Conservation (phyloP, 306 rosid genomes). For the Trifolium subterraneum region DNA sequence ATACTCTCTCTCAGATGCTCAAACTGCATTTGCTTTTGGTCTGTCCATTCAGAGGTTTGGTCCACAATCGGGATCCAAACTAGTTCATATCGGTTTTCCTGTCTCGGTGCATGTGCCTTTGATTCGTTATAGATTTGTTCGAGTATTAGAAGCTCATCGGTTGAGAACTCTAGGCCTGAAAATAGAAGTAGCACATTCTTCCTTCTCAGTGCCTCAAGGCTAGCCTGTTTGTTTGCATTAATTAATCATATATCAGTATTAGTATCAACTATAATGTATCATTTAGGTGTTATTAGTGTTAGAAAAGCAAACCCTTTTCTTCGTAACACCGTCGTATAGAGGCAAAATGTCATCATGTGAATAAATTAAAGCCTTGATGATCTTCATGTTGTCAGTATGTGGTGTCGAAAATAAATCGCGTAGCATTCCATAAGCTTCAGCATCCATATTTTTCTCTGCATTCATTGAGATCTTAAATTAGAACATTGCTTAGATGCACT, state of each 20-base stretch:
- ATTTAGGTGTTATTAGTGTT: not conserved
- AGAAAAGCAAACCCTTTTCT: slow-evolving; percentile 58
- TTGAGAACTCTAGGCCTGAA: slow-evolving; percentile 61
- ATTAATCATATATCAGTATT: not conserved
- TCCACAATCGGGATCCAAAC: slow-evolving; percentile 69
- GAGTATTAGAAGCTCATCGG: slow-evolving; percentile 61
- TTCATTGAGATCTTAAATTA: slow-evolving; percentile 20
- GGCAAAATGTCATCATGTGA: slow-evolving; percentile 60
- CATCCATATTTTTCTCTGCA: slow-evolving; percentile 57
- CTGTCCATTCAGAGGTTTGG: slow-evolving; percentile 46
- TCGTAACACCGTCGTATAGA: slow-evolving; percentile 59
- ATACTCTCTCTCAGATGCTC: slow-evolving; percentile 41
- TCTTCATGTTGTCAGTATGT: slow-evolving; percentile 67
- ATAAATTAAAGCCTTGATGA: slow-evolving; percentile 62
- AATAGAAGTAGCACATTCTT: slow-evolving; percentile 67
- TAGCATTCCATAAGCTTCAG: slow-evolving; percentile 56
- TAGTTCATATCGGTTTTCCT: slow-evolving; percentile 57
- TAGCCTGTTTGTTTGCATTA: slow-evolving; percentile 56
- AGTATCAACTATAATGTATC: not conserved
- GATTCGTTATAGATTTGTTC: slow-evolving; percentile 70
- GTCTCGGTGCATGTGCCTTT: slow-evolving; percentile 44
- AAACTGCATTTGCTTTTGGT: slow-evolving; percentile 46
- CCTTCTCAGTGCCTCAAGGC: slow-evolving; percentile 66
- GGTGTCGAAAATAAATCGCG: slow-evolving; percentile 43
- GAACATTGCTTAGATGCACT: not conserved